Base-by-base conservation (phyloP, 2,329 filamentous ascomycete genomes). In the Lasiodiplodia citricola region DNA sequence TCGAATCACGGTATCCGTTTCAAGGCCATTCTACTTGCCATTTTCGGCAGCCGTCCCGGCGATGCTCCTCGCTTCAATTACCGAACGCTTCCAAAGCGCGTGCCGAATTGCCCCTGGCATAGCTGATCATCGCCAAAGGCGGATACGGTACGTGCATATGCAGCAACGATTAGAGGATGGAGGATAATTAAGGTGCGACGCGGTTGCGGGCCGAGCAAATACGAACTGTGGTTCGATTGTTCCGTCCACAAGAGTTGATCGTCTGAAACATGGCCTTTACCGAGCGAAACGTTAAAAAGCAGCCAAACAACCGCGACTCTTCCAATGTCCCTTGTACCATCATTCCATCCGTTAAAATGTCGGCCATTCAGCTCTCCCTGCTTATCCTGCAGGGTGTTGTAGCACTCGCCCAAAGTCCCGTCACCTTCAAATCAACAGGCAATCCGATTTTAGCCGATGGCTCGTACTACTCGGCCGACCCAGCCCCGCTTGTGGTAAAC, bases 401-500 rank as follows among this genome's bases (percentile, higher is more conserved):
- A 11, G 37, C 23, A 2, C 25, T 23, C 14, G 63, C 50, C n/a
- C 44, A 63, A 44, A 18, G 2, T 1, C 25, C 58, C 6, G 44
- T 56, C 63, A 67, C 37, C 4, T 31, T 67, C 41, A 6, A 57
- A 6, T 67, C 65, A 1, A 37, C 35, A 2, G 79, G 79, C 25
- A 80, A 80, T 68, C 79, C 79, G 2, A 80, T 80, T 41, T 72
- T 80, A 3, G 74, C 74, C n/a, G 78, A 80, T 71, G 78, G 79
- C 21, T 76, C 75, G 6, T 70, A 80, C 60, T 82, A 80, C 69
- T 80, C 80, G 4, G 80, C 78, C 11, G 80, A 82, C 38, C 80
- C 79, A 31, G 80, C 78, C 4, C 80, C 80, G 1, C 68, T 81
- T n/a, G 77, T 81, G 6, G 74, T 80, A 62, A 76, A 78, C 58